Conservation (phyloP, 2,329 filamentous ascomycete species). For the Periconia macrospinosa region DNA sequence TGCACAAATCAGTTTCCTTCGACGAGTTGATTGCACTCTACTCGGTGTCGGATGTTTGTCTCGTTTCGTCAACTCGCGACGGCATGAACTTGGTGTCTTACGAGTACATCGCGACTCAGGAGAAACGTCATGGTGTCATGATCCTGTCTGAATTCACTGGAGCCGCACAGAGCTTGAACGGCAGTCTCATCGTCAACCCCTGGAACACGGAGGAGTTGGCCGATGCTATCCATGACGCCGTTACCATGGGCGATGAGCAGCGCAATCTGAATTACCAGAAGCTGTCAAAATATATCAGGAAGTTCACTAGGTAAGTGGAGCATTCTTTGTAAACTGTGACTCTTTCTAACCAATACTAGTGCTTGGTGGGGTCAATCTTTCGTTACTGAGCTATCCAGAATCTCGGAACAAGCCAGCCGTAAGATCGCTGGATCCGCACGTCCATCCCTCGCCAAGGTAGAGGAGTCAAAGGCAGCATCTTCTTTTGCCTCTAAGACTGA, state of each 20-base stretch:
- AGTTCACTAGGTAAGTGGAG: conserved; percentile 76
- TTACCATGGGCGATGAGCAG: conserved; percentile 92
- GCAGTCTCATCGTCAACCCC: conserved; percentile 91
- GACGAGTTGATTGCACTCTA: conserved; percentile 94
- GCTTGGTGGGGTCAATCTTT: conserved; percentile 96
- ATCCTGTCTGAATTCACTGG: conserved; percentile 97
- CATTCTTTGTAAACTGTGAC: not conserved
- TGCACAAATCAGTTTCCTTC: conserved; percentile 93
- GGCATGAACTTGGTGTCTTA: conserved; percentile 99
- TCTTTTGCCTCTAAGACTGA: not conserved
- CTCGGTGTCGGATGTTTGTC: conserved; percentile 85
- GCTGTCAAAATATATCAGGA: conserved; percentile 91
- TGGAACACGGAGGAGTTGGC: conserved; percentile 98
- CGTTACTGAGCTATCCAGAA: conserved; percentile 73
- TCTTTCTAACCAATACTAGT: conserved; percentile 46
- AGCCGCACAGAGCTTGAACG: conserved; percentile 91
- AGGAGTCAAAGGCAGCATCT: not conserved
- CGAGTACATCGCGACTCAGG: conserved; percentile 95
- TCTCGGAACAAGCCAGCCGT: conserved; percentile 55
- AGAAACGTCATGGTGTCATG: conserved; percentile 87
- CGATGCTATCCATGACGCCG: conserved; percentile 91
- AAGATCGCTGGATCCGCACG: conserved; percentile 40
- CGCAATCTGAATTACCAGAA: conserved; percentile 86
- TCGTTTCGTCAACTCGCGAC: conserved; percentile 93
- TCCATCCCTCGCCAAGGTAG: not conserved